These are phyloP conservation scores for Naganishia vaughanmartiniae DNA, from an alignment of 768 basidiomycete species.

Conservation along the genomic window DNA sequence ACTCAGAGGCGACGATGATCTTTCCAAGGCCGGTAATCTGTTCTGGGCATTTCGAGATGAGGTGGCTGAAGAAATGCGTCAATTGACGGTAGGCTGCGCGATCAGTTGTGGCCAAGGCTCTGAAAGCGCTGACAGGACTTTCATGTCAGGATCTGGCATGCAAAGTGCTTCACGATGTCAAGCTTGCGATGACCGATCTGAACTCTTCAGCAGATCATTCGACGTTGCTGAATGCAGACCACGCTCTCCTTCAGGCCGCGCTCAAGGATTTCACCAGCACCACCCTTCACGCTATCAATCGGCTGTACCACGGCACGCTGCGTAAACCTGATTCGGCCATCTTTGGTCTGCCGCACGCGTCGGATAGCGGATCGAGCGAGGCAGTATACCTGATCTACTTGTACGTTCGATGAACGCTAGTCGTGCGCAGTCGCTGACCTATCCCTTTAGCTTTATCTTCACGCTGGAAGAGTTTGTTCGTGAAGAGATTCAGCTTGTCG, in stretches of 20 bases:
- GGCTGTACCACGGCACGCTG: slow-evolving; percentile 29
- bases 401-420: slow-evolving; percentile 58
- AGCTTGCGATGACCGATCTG: slow-evolving; percentile 28
- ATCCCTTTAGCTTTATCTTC: slow-evolving; percentile 81
- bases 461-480: slow-evolving; percentile 89
- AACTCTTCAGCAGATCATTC: slow-evolving; percentile 24
- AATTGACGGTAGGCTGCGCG: slow-evolving; percentile 40
- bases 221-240: slow-evolving; percentile 1
- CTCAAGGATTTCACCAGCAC: slow-evolving; percentile 43
- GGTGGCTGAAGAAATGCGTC: slow-evolving; percentile 45
- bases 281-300: slow-evolving; percentile 39
- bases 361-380: slow-evolving; percentile 59
- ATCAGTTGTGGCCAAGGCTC: background rate
- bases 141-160: background rate
- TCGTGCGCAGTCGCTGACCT: background rate
- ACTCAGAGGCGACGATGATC: slow-evolving; percentile 35
- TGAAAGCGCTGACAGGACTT: background rate
- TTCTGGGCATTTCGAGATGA: slow-evolving; percentile 48
- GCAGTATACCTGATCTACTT: slow-evolving; percentile 86
- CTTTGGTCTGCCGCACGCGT: background rate
- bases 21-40: slow-evolving; percentile 39
- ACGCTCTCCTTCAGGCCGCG: slow-evolving; percentile 37
- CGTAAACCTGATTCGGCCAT: background rate
- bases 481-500: slow-evolving; percentile 75
- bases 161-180: slow-evolving; percentile 21